Evolutionary conservation across 2,329 filamentous ascomycete genomes (phyloP), one percentile per base, ranked within the genome.

Genomic region (Ophiostoma ips): DNA sequence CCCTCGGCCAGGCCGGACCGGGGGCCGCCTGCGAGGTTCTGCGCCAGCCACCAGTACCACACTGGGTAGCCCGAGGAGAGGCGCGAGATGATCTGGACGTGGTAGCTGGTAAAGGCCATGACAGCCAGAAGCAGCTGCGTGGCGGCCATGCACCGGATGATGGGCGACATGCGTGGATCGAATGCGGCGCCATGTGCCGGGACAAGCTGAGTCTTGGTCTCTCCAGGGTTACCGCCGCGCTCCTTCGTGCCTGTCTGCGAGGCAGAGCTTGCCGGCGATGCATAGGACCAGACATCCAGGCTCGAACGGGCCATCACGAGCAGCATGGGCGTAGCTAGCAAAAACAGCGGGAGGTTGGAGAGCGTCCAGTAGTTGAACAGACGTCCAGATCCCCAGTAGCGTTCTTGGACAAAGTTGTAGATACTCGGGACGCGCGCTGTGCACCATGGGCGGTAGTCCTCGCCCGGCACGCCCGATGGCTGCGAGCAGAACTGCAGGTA

Each of bases 61-160:
- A 92, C 66, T 1, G 88, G 85, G 64, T 90, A 95, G 0, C 82
- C 90, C 0, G 89, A 95, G 1, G 87, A 83, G 15, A 98, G 74
- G 21, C 92, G 79, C 41, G 84, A 94, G 59, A 96, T 83, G 57
- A 98, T 94, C 65, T 98, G 92, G 24, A 95, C 84, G 62, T 98
- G 92, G 61, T 94, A 94, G 55, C 71, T 87, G 12, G 82, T 87
- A 18, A 89, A 65, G 18, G 87, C 85, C 52, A 90, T 64, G 2
- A 77, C 53, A 1, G 83, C 81, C 16, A 98, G 70, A 3, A 89
- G 51, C 1, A 84, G 64, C 64, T 98, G 90, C 4, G 79, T 76
- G 3, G 81, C 65, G 1, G 87, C 87, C 53, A 95, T 69, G 19
- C 76, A 75, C 28, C 65, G 65, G 7, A 78, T 57, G 10, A 78